phyloP scores from a whole-genome alignment of 2,329 filamentous ascomycete genomes.

The Tolypocladium ovalisporum region DNA sequence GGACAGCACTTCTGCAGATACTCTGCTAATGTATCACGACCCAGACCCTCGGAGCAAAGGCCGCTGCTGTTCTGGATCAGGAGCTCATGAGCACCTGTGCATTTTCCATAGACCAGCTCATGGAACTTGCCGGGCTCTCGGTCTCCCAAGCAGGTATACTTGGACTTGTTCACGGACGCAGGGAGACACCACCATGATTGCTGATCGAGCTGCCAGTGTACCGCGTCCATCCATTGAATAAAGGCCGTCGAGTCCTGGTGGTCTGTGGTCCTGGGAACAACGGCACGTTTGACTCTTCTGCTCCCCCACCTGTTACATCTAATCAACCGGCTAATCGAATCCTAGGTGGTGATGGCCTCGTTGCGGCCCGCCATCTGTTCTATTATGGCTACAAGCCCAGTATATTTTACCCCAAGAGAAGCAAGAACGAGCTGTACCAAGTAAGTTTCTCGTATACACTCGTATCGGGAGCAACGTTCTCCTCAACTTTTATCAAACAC shows the following conservation, averaged over 20 bases:
- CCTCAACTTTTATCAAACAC: neutral
- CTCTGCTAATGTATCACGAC: neutral
- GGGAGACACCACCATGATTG: neutral
- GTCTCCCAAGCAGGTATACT: slow-evolving; percentile 73
- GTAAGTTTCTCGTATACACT: slow-evolving; percentile 29
- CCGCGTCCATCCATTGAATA: slow-evolving; percentile 64
- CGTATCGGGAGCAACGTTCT: neutral
- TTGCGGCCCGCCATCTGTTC: slow-evolving; percentile 81
- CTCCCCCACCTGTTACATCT: neutral
- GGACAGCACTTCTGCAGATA: neutral
- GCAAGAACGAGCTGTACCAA: slow-evolving; percentile 82
- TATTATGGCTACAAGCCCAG: slow-evolving; percentile 86
- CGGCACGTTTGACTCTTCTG: slow-evolving; percentile 26
- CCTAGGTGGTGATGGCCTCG: slow-evolving; percentile 83
- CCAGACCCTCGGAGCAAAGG: slow-evolving; percentile 77
- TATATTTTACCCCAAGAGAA: slow-evolving; percentile 87
- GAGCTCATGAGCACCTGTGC: slow-evolving; percentile 84
- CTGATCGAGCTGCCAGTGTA: slow-evolving; percentile 47
- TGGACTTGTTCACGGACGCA: neutral
- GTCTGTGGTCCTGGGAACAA: slow-evolving; percentile 83
- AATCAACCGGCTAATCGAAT: slow-evolving; percentile 11
- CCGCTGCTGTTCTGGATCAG: slow-evolving; percentile 78
- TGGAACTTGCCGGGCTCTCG: slow-evolving; percentile 90
- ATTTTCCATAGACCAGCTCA: slow-evolving; percentile 91
- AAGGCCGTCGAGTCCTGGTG: slow-evolving; percentile 65